These are phyloP conservation scores for Lipomyces sp. DNA, from an alignment of 805 yeast species.

Conservation along the genomic window DNA sequence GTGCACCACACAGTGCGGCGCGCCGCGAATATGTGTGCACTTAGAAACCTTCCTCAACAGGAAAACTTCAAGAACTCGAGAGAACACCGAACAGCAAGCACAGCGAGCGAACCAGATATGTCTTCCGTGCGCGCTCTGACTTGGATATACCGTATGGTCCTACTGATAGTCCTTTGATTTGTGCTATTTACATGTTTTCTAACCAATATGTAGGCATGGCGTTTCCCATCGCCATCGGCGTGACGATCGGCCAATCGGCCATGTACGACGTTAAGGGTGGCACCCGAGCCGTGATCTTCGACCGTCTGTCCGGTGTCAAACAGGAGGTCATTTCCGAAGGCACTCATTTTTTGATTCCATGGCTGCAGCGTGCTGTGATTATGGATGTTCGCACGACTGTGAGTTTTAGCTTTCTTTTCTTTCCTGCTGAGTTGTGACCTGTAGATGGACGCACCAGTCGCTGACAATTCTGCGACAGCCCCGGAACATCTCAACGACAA, in stretches of 20 bases:
- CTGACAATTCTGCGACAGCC: constrained; percentile 44
- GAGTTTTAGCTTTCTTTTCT: background rate
- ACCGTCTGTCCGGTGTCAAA: constrained; percentile 84
- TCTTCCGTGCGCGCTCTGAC: too few relatives aligned
- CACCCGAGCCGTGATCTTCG: constrained; percentile 90
- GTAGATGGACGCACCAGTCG: background rate
- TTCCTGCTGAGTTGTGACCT: too few relatives aligned
- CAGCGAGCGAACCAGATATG: too few relatives aligned
- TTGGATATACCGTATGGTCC: constrained; percentile 25
- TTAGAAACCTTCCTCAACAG: too few relatives aligned
- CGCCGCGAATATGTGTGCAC: too few relatives aligned
- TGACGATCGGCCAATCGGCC: constrained; percentile 73
- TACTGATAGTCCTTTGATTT: too few relatives aligned
- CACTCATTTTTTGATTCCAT: constrained; percentile 90
- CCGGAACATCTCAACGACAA: constrained; percentile 85
- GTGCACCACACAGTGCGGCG: too few relatives aligned
- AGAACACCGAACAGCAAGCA: too few relatives aligned
- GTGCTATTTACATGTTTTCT: background rate
- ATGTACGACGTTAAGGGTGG: constrained; percentile 96
- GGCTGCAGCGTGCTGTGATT: constrained; percentile 88
- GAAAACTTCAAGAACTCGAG: too few relatives aligned
- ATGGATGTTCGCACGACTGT: constrained; percentile 87
- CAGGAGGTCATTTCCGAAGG: constrained; percentile 92
- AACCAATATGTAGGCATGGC: constrained; percentile 29
- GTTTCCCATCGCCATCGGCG: constrained; percentile 41